Evolutionary conservation across 805 yeast genomes (phyloP).

Genomic region (Yarrowia osloensis): DNA sequence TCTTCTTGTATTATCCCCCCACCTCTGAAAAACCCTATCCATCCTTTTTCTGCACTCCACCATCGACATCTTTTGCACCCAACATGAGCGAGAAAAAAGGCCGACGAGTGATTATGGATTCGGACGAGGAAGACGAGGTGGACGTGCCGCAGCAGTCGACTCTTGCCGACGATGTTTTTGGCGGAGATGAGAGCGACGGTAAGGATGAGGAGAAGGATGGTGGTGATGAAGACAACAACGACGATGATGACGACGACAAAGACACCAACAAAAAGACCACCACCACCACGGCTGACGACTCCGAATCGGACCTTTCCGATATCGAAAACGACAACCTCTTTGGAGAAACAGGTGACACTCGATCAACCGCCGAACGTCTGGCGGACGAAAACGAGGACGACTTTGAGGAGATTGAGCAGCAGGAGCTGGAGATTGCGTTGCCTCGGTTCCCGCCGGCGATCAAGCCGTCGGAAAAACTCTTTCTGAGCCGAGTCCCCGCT

Average conservation of each 20-base stretch:
- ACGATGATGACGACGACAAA: constrained; percentile 13
- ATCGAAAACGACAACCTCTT: constrained; percentile 24
- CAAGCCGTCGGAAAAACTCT: constrained; percentile 41
- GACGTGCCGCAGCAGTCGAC: background rate
- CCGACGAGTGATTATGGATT: constrained; percentile 31
- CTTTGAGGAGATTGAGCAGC: constrained; percentile 37
- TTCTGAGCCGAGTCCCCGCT: constrained; percentile 72
- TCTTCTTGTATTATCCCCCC: too few species aligned
- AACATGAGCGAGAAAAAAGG: constrained; percentile 29
- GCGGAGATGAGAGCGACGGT: background rate
- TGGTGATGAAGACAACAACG: constrained; percentile 24
- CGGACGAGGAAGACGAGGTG: constrained; percentile 31
- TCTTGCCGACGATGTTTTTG: constrained; percentile 13
- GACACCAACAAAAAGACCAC: background rate
- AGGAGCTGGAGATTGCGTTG: constrained; percentile 41
- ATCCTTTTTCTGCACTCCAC: background rate
- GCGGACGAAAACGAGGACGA: constrained; percentile 35
- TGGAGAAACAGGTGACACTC: constrained; percentile 29
- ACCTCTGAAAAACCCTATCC: too few species aligned
- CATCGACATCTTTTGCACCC: background rate
- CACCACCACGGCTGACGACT: background rate
- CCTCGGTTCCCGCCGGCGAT: constrained; percentile 42
- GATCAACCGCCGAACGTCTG: constrained; percentile 24
- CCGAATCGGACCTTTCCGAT: constrained; percentile 14
- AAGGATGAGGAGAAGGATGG: background rate